Base-by-base conservation (phyloP, 352 stramenopile species). In the Globisporangium iwayamae region DNA sequence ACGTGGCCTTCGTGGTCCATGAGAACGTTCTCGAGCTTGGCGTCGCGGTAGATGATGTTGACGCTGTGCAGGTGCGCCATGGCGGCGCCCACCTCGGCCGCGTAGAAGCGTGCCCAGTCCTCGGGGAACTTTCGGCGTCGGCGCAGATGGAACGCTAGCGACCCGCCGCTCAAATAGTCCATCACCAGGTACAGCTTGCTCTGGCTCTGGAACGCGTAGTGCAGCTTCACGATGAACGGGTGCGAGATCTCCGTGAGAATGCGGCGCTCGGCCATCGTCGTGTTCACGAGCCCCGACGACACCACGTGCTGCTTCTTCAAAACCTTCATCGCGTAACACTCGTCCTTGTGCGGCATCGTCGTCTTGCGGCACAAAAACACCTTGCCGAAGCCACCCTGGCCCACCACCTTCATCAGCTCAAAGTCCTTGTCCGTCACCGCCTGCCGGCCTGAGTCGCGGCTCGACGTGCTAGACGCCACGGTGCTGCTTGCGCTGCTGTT, bases 321-420 rank as follows among this genome's bases (percentile, higher is more conserved):
- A 50, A 98, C 91, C 70, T 99, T 99, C 87, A 99, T 98, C 3
- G 98, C 98, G 73, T 98, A 99, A 71, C 98, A 98, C 68, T 98
- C 82, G 39, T 92, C 88, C 47, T 95, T 96, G 58, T 90, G 83
- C 9, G 82, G 89, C 13, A 78, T 62, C 13, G 77, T 98, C 3
- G 89, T 91, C 78, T 99, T 98, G 58, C 93, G 86, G 6, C 98
- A 97, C 32, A 99, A 75, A 72, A 99, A 99, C 16, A 99, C 97
- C 78, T 99, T 99, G 76, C 95, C 96, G 73, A 98, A 98, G 67
- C 71, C 97, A 64, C 96, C 96, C 73, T 99, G 98, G 4, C 97
- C 97, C 54, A 99, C 97, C 62, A 99, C 92, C 69, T 98, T 98
- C 59, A 99, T 84, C 65, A 99, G 82, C 60, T 99, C 96, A 71